Conservation (phyloP, 2,329 filamentous ascomycete species). For the Huntiella bhutanensis region DNA sequence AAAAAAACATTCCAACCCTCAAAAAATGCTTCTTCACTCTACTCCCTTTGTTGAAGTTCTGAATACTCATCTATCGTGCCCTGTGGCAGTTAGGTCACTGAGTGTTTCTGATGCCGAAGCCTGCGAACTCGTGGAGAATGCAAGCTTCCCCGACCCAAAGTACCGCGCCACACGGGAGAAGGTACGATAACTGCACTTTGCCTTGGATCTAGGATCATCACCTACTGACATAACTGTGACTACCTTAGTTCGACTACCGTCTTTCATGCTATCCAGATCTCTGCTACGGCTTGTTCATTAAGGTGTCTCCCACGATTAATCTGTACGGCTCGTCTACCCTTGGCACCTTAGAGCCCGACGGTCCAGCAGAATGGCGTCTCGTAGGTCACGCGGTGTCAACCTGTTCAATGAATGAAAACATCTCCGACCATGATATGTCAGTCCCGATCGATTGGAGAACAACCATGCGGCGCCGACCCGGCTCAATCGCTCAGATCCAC, state of each 20-base stretch:
- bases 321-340: conserved; percentile 2
- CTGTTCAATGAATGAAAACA: conserved; percentile 39
- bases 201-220: not conserved
- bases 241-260: conserved; percentile 51
- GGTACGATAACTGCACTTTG: conserved; percentile 20
- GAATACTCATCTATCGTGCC: too few relatives aligned
- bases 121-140: conserved; percentile 34
- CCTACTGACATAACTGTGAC: not conserved
- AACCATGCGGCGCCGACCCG: conserved; percentile 21
- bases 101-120: conserved; percentile 46
- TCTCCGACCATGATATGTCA: conserved; percentile 62
- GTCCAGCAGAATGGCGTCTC: conserved; percentile 31
- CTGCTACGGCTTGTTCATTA: conserved; percentile 56
- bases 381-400: conserved; percentile 65
- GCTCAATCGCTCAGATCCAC: conserved; percentile 62
- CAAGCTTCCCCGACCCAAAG: conserved; percentile 30
- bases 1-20: too few relatives aligned
- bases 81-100: conserved; percentile 24
- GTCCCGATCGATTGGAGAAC: conserved; percentile 48
- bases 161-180: conserved; percentile 35
- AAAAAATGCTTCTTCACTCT: too few relatives aligned
- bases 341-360: not conserved
- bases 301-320: conserved; percentile 21
- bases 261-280: conserved; percentile 57
- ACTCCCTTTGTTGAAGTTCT: too few relatives aligned